Evolutionary conservation across 2,329 filamentous ascomycete species (phyloP).

Genomic region (Bipolaris bicolor): DNA sequence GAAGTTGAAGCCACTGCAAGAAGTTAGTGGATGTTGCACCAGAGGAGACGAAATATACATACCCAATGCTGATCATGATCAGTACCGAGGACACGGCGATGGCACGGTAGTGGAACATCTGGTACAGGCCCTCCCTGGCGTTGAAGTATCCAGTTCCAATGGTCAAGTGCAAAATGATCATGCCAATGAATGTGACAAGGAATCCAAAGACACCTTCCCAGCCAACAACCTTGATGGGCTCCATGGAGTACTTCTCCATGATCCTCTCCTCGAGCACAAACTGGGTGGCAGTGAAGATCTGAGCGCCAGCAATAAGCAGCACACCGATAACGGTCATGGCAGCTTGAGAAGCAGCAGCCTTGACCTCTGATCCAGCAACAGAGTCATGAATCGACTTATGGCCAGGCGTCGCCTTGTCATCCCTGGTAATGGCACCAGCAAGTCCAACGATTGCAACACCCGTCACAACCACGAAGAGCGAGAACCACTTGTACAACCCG

Average conservation of each 20-base stretch:
- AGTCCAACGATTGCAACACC: conserved; percentile 91
- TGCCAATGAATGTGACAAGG: conserved; percentile 74
- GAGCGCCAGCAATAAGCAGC: conserved; percentile 86
- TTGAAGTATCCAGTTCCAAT: conserved; percentile 91
- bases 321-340: conserved; percentile 80
- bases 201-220: conserved; percentile 98
- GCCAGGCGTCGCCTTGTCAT: conserved; percentile 60
- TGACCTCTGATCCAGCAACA: conserved; percentile 36
- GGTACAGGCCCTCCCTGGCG: conserved; percentile 79
- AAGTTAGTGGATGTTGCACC: conserved; percentile 16
- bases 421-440: conserved; percentile 80
- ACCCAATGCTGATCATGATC: conserved; percentile 99
- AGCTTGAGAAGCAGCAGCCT: conserved; percentile 60
- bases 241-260: conserved; percentile 76
- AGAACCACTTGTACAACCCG: conserved; percentile 88
- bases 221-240: conserved; percentile 88
- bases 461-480: conserved; percentile 81
- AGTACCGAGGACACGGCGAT: conserved; percentile 80
- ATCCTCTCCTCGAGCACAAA: conserved; percentile 97
- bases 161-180: conserved; percentile 78
- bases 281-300: conserved; percentile 95
- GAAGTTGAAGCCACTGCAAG: conserved; percentile 88
- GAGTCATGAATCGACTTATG: conserved; percentile 31
- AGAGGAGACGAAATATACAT: conserved; percentile 47
- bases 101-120: conserved; percentile 74